A percentile compares a stretch with the other conserved stretches of the same genome.
These are phyloP conservation scores for Xylariaceae sp. DNA, from an alignment of 2,329 filamentous ascomycete genomes.

Conservation along the genomic window DNA sequence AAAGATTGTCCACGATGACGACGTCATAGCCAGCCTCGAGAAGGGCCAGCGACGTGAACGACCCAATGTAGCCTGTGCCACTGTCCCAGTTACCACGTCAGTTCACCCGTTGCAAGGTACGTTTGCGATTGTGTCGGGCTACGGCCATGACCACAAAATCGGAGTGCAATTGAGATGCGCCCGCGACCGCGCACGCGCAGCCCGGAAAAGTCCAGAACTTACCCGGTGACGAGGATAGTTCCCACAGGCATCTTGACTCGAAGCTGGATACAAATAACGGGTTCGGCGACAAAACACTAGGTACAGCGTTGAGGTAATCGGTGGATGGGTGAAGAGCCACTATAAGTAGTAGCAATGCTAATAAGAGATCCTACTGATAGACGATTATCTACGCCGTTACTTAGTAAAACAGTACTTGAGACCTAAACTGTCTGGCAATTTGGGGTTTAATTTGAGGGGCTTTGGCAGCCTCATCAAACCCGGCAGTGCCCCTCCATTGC, in stretches of 20 bases:
- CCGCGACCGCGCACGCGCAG: background rate
- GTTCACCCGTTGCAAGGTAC: background rate
- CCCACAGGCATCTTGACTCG: slow-evolving; percentile 64
- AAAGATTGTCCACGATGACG: slow-evolving; percentile 91
- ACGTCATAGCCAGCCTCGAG: slow-evolving; percentile 95
- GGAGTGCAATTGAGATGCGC: background rate
- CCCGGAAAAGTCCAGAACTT: slow-evolving; percentile 37
- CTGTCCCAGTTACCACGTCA: slow-evolving; percentile 42
- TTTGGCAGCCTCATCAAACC: background rate
- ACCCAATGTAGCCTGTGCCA: slow-evolving; percentile 98
- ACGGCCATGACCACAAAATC: background rate
- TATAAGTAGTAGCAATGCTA: background rate
- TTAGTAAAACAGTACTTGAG: no score
- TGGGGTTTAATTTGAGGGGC: background rate
- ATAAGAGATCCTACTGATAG: background rate
- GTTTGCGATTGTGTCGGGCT: background rate
- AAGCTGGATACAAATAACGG: slow-evolving; percentile 4
- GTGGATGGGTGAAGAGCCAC: background rate
- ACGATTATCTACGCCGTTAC: no score
- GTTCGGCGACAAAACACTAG: slow-evolving; percentile 7
- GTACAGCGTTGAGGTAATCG: background rate
- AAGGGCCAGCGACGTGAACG: slow-evolving; percentile 88
- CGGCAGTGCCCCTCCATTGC: background rate
- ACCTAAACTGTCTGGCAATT: background rate
- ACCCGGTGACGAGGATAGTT: slow-evolving; percentile 92